These are phyloP conservation scores for Hypoxylon rubiginosum DNA, from an alignment of 2,329 filamentous ascomycete species.

Conservation along the genomic window DNA sequence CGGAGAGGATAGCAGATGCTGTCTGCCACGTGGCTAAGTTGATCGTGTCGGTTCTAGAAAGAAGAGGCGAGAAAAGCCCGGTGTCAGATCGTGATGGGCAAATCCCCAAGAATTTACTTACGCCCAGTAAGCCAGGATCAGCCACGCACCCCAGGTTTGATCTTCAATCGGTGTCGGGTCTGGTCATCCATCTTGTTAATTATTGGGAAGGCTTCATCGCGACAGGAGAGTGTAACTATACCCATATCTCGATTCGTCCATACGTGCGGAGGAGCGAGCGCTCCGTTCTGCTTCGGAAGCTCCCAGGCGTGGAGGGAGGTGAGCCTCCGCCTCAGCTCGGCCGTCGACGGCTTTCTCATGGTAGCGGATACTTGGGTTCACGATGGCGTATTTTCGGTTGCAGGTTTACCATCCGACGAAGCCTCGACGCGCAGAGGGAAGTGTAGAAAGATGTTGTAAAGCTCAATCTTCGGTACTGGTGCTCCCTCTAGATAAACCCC, in stretches of 20 bases:
- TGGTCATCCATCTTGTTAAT: constrained; percentile 40
- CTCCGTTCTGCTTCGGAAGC: constrained; percentile 62
- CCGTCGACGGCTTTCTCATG: constrained; percentile 43
- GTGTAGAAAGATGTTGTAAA: background rate
- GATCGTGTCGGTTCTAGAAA: constrained; percentile 50
- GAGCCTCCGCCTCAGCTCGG: constrained; percentile 54
- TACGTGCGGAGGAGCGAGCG: constrained; percentile 60
- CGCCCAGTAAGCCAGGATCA: constrained; percentile 55
- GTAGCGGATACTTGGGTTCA: background rate
- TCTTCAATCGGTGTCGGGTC: constrained; percentile 55
- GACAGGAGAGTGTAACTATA: constrained; percentile 41
- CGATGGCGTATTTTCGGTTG: background rate
- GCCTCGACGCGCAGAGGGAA: background rate
- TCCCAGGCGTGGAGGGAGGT: constrained; percentile 61
- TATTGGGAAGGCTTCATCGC: constrained; percentile 20
- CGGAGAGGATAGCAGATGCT: constrained; percentile 53
- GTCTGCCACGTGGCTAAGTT: constrained; percentile 55
- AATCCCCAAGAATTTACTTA: background rate
- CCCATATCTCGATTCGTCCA: constrained; percentile 56
- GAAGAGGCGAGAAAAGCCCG: background rate
- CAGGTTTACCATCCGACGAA: background rate
- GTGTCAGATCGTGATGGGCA: background rate
- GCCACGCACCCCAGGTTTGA: constrained; percentile 56
- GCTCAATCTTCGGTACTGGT: background rate
- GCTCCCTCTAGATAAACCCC: constrained; percentile 2